These are phyloP conservation scores for Nicotiana paniculata DNA, from an alignment of 257 asterid species.

Conservation along the genomic window DNA sequence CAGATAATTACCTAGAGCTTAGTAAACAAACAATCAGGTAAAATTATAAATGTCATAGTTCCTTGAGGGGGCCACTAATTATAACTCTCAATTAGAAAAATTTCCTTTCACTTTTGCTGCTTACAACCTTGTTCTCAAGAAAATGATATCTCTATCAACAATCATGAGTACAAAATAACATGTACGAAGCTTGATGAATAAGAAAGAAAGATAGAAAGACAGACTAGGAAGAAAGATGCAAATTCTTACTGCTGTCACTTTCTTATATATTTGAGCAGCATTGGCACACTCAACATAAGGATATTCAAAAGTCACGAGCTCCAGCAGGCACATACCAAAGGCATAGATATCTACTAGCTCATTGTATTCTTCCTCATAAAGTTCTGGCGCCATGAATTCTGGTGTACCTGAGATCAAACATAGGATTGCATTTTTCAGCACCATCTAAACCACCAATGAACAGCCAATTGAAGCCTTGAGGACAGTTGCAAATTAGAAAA, in stretches of 20 bases:
- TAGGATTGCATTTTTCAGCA: conserved; percentile 8
- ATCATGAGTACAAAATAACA: neutral
- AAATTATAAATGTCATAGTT: neutral
- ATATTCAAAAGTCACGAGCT: conserved; percentile 90
- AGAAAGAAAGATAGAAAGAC: neutral
- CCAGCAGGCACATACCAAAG: conserved; percentile 95
- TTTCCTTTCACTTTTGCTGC: neutral
- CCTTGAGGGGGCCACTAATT: neutral
- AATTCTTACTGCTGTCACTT: conserved; percentile 77
- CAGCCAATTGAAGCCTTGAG: neutral
- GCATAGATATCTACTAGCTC: conserved; percentile 96
- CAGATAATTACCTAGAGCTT: neutral
- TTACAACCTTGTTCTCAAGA: neutral
- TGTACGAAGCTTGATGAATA: neutral
- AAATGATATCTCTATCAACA: neutral
- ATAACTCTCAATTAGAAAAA: neutral
- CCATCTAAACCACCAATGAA: neutral
- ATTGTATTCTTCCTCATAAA: conserved; percentile 89
- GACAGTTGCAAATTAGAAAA: neutral
- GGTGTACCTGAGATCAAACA: conserved; percentile 63
- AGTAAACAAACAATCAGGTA: neutral
- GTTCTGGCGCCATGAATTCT: conserved; percentile 96
- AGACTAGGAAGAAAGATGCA: conserved; percentile 6
- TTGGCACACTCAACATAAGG: conserved; percentile 85
- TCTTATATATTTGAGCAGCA: conserved; percentile 93